Conservation (phyloP, 1,139 yeast genomes). For the Candida tetrigidarum region DNA sequence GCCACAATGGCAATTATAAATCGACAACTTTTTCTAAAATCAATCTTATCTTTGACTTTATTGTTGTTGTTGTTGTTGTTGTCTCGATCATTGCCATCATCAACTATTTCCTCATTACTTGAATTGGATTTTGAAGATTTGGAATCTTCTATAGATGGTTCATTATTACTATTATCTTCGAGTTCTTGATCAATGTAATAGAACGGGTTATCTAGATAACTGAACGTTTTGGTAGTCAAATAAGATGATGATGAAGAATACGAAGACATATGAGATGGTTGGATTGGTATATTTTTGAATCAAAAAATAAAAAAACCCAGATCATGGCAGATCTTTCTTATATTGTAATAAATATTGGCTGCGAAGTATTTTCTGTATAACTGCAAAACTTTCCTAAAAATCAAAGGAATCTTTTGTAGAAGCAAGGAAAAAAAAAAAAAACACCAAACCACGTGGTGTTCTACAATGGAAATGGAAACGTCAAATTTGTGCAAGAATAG, state of each 20-base stretch:
- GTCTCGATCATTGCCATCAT: no score
- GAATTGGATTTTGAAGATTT: no score
- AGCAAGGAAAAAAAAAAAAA: no score
- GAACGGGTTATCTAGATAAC: slow-evolving; percentile 14
- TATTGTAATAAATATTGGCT: not conserved
- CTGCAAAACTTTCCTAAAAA: slow-evolving; percentile 6
- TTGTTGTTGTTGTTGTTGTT: no score
- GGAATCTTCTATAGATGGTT: no score
- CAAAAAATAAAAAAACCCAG: not conserved
- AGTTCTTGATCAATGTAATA: slow-evolving; percentile 13
- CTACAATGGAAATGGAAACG: no score
- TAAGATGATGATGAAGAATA: slow-evolving; percentile 1
- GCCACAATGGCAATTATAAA: slow-evolving; percentile 9
- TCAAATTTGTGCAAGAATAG: no score
- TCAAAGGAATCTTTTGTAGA: not conserved
- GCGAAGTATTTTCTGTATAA: not conserved
- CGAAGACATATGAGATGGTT: no score
- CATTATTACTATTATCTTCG: no score
- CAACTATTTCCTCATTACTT: no score
- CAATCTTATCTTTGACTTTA: no score
- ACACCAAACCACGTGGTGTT: not conserved
- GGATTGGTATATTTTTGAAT: not conserved
- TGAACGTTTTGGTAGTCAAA: slow-evolving; percentile 8
- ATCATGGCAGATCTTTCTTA: not conserved
- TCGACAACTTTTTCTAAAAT: slow-evolving; percentile 6